Percentiles rank a stretch among this genome's conserved stretches.
phyloP scores from a whole-genome alignment of 176 grass and related monocot genomes.

The Sorghum bicolor region DNA sequence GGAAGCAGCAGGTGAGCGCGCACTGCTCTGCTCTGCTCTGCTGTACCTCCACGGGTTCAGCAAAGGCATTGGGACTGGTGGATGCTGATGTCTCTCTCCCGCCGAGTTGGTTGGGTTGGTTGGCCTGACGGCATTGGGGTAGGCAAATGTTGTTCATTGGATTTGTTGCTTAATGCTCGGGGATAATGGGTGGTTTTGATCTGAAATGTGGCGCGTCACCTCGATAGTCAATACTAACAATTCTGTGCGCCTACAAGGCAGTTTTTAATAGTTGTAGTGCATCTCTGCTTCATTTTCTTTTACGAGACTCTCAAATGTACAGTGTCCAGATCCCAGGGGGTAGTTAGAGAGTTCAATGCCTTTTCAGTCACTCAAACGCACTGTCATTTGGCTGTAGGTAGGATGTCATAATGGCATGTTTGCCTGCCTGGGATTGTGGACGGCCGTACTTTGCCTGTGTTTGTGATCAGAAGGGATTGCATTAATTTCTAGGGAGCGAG shows the following conservation, averaged over 20 bases:
- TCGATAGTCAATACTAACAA: background rate
- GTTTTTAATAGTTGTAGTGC: background rate
- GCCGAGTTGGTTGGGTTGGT: background rate
- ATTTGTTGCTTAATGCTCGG: background rate
- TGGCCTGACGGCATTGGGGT: background rate
- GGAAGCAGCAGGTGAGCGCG: constrained; percentile 66
- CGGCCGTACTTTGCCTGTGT: background rate
- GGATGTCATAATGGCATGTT: background rate
- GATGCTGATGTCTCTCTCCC: background rate
- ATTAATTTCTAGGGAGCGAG: background rate
- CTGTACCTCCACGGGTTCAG: background rate
- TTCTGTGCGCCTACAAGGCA: background rate
- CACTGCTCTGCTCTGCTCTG: background rate
- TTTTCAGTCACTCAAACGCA: background rate
- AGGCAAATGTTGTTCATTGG: background rate
- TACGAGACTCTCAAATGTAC: background rate
- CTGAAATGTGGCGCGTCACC: background rate
- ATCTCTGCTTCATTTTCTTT: background rate
- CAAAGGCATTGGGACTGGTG: background rate
- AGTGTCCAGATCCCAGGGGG: background rate
- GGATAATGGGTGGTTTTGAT: background rate
- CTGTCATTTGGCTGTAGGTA: background rate
- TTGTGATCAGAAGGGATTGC: background rate
- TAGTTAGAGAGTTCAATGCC: background rate
- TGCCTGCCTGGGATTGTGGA: background rate